phyloP scores from a whole-genome alignment of 2,329 filamentous ascomycete genomes.

The Aciculosporium take region DNA sequence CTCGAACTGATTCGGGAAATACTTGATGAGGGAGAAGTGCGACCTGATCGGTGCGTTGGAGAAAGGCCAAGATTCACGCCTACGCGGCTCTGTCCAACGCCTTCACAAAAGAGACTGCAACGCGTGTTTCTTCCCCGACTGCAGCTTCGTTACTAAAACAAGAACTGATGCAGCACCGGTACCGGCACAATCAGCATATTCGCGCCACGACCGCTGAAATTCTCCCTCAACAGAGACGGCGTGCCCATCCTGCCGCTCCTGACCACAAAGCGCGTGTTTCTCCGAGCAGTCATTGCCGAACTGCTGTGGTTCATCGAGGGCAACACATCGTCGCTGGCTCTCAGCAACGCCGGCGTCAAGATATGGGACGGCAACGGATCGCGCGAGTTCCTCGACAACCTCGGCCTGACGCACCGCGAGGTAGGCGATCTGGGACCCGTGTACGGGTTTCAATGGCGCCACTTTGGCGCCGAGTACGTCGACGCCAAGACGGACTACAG shows the following conservation, averaged over 20 bases:
- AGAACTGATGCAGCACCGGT: slow-evolving; percentile 50
- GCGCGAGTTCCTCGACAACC: slow-evolving; percentile 73
- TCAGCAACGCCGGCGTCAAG: slow-evolving; percentile 71
- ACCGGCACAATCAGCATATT: slow-evolving; percentile 88
- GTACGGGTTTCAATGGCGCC: slow-evolving; percentile 97
- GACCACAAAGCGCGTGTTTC: slow-evolving; percentile 93
- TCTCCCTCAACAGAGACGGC: slow-evolving; percentile 54
- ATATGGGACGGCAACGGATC: slow-evolving; percentile 98
- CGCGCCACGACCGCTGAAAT: slow-evolving; percentile 74
- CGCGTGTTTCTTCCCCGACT: neutral
- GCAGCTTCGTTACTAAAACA: neutral
- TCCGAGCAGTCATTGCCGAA: slow-evolving; percentile 77
- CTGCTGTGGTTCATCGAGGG: slow-evolving; percentile 92
- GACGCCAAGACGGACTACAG: slow-evolving; percentile 70
- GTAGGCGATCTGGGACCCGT: slow-evolving; percentile 88
- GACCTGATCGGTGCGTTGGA: slow-evolving; percentile 58
- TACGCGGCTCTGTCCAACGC: neutral
- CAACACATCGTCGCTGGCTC: slow-evolving; percentile 61
- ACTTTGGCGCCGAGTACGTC: slow-evolving; percentile 85
- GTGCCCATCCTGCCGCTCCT: slow-evolving; percentile 71
- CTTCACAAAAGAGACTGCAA: neutral
- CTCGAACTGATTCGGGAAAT: slow-evolving; percentile 80
- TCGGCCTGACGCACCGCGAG: slow-evolving; percentile 67
- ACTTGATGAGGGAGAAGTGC: slow-evolving; percentile 67
- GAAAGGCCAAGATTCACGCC: neutral